Conservation (phyloP, 805 yeast species). For the Ogataea naganishii region DNA sequence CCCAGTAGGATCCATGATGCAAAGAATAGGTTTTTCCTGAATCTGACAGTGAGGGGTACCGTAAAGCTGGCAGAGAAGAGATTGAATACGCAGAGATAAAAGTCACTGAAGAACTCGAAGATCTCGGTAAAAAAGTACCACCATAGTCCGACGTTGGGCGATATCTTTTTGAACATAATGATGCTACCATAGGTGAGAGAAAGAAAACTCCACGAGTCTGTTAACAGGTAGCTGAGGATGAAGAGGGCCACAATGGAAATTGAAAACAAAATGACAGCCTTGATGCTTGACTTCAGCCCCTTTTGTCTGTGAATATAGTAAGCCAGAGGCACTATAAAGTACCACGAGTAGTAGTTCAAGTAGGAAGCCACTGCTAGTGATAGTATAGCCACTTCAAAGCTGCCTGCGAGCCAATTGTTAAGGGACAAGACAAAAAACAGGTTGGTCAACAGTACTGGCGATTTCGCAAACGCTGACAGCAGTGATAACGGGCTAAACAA, state of each 20-base stretch:
- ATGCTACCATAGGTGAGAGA: conserved; percentile 47
- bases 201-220: conserved; percentile 38
- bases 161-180: conserved; percentile 55
- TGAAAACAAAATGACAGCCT: conserved; percentile 20
- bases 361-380: conserved; percentile 56
- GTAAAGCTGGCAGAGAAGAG: conserved; percentile 58
- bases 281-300: conserved; percentile 7
- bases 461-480: conserved; percentile 57
- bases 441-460: conserved; percentile 56
- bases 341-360: conserved; percentile 54
- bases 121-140: conserved; percentile 97
- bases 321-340: conserved; percentile 50
- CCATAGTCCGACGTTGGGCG: conserved; percentile 94
- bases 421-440: conserved; percentile 42
- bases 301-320: conserved; percentile 14
- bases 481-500: conserved; percentile 76
- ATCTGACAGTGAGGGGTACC: conserved; percentile 67
- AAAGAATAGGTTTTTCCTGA: conserved; percentile 27
- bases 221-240: conserved; percentile 28
- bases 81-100: conserved; percentile 79
- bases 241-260: conserved; percentile 21
- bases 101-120: conserved; percentile 80
- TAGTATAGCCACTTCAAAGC: conserved; percentile 35
- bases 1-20: conserved; percentile 31
- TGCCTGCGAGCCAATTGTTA: conserved; percentile 32